These are phyloP conservation scores for Lachancea lanzarotensis DNA, from an alignment of 805 yeast genomes.

Conservation along the genomic window DNA sequence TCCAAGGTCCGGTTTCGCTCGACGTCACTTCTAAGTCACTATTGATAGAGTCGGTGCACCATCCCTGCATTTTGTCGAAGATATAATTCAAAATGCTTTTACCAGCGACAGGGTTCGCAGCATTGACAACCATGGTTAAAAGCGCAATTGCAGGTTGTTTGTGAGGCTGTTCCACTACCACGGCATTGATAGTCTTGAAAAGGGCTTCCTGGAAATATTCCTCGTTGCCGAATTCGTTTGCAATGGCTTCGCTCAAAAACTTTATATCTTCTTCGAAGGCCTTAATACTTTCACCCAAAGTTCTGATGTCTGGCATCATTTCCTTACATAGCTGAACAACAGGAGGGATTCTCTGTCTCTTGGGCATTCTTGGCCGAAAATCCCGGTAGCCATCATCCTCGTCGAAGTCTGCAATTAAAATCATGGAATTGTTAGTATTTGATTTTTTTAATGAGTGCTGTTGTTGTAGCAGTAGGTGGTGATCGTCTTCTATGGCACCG, in stretches of 20 bases:
- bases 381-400: constrained; percentile 30
- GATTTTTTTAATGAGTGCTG: too few species aligned
- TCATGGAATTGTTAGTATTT: constrained; percentile 11
- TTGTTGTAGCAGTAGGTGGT: too few species aligned
- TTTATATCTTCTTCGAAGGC: constrained; percentile 57
- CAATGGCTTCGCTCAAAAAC: constrained; percentile 59
- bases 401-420: constrained; percentile 22
- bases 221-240: constrained; percentile 57
- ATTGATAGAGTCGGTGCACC: constrained; percentile 37
- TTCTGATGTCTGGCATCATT: constrained; percentile 45
- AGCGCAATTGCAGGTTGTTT: constrained; percentile 69
- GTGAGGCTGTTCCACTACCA: constrained; percentile 84
- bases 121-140: constrained; percentile 58
- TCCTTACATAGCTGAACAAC: constrained; percentile 41
- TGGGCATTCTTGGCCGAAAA: constrained; percentile 27
- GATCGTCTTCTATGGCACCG: too few species aligned
- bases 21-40: constrained; percentile 26
- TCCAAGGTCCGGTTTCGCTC: constrained; percentile 53
- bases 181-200: constrained; percentile 58
- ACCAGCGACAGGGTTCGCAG: constrained; percentile 59
- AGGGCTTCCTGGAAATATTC: constrained; percentile 53
- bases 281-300: constrained; percentile 50
- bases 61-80: constrained; percentile 54
- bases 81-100: constrained; percentile 61
- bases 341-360: constrained; percentile 39